phyloP scores from a whole-genome alignment of 2,329 filamentous ascomycete genomes.

The Ascochyta koolunga region DNA sequence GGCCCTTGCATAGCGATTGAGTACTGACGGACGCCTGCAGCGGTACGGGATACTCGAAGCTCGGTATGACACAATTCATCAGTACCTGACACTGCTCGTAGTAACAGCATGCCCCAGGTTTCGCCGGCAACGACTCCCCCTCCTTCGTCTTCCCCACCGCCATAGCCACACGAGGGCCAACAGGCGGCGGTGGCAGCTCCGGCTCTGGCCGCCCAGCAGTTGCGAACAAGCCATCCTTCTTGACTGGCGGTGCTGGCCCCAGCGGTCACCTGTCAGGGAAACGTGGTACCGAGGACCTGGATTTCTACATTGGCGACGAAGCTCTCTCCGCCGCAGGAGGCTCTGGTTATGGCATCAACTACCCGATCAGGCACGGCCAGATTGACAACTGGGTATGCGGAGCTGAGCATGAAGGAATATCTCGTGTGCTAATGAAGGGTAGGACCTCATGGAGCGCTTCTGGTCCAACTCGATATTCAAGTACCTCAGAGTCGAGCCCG shows the following conservation, averaged over 20 bases:
- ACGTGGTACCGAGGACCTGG: slow-evolving; percentile 94
- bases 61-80: slow-evolving; percentile 68
- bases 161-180: slow-evolving; percentile 88
- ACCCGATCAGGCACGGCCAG: slow-evolving; percentile 96
- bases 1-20: slow-evolving; percentile 36
- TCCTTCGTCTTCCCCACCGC: slow-evolving; percentile 99
- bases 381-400: slow-evolving; percentile 92
- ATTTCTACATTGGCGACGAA: slow-evolving; percentile 99
- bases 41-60: slow-evolving; percentile 99
- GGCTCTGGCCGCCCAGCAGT: slow-evolving; percentile 89
- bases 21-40: slow-evolving; percentile 61
- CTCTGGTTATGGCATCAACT: slow-evolving; percentile 94
- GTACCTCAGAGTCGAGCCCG: slow-evolving; percentile 95
- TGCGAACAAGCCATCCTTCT: slow-evolving; percentile 92
- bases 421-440: slow-evolving; percentile 21
- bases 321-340: slow-evolving; percentile 82
- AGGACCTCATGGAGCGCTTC: slow-evolving; percentile 99
- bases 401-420: not conserved
- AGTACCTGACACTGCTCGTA: slow-evolving; percentile 18
- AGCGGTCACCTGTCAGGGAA: slow-evolving; percentile 85
- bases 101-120: slow-evolving; percentile 66
- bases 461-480: slow-evolving; percentile 99
- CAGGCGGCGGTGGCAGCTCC: slow-evolving; percentile 72
- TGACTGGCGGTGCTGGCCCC: slow-evolving; percentile 87
- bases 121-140: slow-evolving; percentile 98